phyloP scores from a whole-genome alignment of 306 rosid genomes.

The Vigna nakashimae region DNA sequence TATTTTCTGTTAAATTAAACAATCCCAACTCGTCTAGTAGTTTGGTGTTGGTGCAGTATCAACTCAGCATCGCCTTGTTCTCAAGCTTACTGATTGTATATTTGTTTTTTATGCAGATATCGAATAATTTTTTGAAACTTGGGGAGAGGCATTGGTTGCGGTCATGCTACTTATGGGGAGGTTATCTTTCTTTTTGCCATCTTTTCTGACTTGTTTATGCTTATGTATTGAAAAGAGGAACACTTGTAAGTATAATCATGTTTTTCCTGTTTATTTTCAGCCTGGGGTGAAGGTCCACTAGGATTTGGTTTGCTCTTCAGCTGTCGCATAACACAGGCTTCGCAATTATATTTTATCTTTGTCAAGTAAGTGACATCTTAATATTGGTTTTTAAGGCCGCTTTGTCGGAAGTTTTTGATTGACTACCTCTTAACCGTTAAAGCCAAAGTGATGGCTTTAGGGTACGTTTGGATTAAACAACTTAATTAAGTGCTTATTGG shows the following conservation, averaged over 20 bases:
- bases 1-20: conserved; percentile 4
- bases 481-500: not conserved
- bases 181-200: conserved; percentile 55
- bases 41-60: not conserved
- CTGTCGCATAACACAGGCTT: conserved; percentile 85
- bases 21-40: not conserved
- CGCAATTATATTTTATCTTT: conserved; percentile 78
- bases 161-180: conserved; percentile 94
- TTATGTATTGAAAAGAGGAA: conserved; percentile 9
- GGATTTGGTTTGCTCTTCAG: conserved; percentile 93
- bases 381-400: conserved; percentile 21
- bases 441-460: conserved; percentile 11
- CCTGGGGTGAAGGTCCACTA: conserved; percentile 92
- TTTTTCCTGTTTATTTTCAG: conserved; percentile 56
- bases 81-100: not conserved
- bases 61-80: not conserved
- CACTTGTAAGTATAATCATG: conserved; percentile 25
- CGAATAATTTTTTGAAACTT: conserved; percentile 61
- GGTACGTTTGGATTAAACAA: not conserved
- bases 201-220: not conserved
- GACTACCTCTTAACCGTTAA: not conserved
- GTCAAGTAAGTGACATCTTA: conserved; percentile 70
- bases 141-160: conserved; percentile 75
- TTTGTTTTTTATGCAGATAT: conserved; percentile 59
- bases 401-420: conserved; percentile 7